phyloP scores from a whole-genome alignment of 2,329 filamentous ascomycete genomes.

The Botrytis porri region DNA sequence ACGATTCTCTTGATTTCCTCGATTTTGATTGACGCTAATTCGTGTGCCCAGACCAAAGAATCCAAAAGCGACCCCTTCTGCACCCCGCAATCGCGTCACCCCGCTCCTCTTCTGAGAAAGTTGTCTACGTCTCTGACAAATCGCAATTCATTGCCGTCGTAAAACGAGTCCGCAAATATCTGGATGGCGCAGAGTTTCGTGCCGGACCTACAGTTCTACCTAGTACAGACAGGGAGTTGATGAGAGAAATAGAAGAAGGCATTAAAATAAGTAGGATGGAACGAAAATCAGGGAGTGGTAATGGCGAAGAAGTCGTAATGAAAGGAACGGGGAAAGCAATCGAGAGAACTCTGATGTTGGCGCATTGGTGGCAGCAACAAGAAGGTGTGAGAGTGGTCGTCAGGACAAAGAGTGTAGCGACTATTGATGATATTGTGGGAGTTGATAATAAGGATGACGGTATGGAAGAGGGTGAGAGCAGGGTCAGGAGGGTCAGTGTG shows the following conservation, averaged over 20 bases:
- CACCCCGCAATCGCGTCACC: constrained; percentile 35
- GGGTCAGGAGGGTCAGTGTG: constrained; percentile 34
- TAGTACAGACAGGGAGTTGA: constrained; percentile 18
- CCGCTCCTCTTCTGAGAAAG: constrained; percentile 30
- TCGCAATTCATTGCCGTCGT: constrained; percentile 36
- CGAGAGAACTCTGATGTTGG: constrained; percentile 33
- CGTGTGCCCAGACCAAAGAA: constrained; percentile 31
- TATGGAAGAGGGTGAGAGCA: constrained; percentile 27
- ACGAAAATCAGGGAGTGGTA: constrained; percentile 20
- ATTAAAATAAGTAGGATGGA: constrained; percentile 22
- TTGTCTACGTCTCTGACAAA: constrained; percentile 34
- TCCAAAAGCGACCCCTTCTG: constrained; percentile 38
- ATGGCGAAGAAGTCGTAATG: constrained; percentile 33
- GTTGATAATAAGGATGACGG: constrained; percentile 23
- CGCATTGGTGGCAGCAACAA: constrained; percentile 32
- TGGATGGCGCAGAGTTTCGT: constrained; percentile 32
- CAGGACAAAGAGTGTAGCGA: constrained; percentile 37
- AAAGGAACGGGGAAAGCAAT: constrained; percentile 38
- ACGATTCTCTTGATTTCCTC: constrained; percentile 29
- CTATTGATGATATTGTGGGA: constrained; percentile 38
- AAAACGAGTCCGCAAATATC: constrained; percentile 35
- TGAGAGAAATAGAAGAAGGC: constrained; percentile 26
- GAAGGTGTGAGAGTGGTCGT: constrained; percentile 33
- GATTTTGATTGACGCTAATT: neutral
- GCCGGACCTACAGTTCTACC: constrained; percentile 25